Conservation (phyloP, 805 yeast species). For the Nakazawaea wyomingensis region DNA sequence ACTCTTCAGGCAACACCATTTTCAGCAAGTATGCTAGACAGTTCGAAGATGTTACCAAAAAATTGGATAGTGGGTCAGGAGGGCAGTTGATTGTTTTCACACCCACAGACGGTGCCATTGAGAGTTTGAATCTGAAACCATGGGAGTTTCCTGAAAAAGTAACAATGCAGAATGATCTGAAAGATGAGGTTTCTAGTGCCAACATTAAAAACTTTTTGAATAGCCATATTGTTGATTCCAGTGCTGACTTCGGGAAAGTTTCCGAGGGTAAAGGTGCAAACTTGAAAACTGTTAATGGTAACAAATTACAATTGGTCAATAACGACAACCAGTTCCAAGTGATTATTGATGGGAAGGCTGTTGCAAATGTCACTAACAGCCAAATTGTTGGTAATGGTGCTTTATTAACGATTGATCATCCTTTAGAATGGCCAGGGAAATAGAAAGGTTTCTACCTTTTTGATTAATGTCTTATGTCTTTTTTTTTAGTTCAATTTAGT, state of each 20-base stretch:
- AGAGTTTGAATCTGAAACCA: constrained; percentile 51
- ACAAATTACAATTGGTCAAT: constrained; percentile 31
- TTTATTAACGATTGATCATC: constrained; percentile 32
- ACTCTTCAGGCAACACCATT: neutral
- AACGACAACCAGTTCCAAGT: constrained; percentile 31
- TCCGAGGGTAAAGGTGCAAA: constrained; percentile 23
- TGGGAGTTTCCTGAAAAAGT: constrained; percentile 72
- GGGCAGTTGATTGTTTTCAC: constrained; percentile 51
- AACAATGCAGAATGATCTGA: constrained; percentile 33
- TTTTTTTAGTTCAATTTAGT: no score
- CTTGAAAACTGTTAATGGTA: constrained; percentile 28
- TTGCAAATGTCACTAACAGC: constrained; percentile 28
- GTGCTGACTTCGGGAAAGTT: constrained; percentile 13
- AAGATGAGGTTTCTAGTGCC: constrained; percentile 42
- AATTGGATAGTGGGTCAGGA: neutral
- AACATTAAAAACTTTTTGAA: constrained; percentile 57
- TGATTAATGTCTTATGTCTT: no score
- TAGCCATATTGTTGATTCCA: constrained; percentile 48
- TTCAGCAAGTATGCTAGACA: constrained; percentile 8
- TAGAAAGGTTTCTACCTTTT: neutral
- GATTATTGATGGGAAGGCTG: constrained; percentile 25
- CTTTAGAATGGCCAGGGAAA: constrained; percentile 30
- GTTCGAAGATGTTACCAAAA: neutral
- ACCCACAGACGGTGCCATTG: constrained; percentile 62
- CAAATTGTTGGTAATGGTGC: constrained; percentile 41